Percentiles rank a stretch among this genome's conserved stretches.
These are phyloP conservation scores for Amphicarpaea edgeworthii DNA, from an alignment of 306 rosid species.

Conservation along the genomic window DNA sequence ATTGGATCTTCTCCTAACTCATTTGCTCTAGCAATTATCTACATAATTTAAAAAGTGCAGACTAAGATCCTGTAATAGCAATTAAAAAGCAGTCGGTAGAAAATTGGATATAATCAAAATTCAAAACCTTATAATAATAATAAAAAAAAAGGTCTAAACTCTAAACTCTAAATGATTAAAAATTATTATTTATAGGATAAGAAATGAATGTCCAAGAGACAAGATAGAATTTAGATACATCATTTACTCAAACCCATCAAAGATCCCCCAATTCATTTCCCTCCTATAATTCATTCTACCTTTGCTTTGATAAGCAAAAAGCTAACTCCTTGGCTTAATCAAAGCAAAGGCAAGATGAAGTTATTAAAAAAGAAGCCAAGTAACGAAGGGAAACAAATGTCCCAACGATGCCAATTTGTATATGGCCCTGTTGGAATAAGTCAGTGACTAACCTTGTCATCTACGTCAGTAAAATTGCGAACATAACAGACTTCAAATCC, in stretches of 20 bases:
- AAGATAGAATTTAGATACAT: not conserved
- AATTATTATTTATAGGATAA: conserved; percentile 6
- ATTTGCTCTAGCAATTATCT: conserved; percentile 92
- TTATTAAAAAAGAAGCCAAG: not conserved
- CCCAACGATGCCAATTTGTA: not conserved
- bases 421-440: too few species aligned
- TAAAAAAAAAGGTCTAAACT: not conserved
- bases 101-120: conserved; percentile 36
- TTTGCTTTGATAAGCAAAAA: not conserved
- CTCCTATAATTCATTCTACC: not conserved
- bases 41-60: conserved; percentile 94
- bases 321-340: not conserved
- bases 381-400: not conserved
- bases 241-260: not conserved
- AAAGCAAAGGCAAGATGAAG: conserved; percentile 3
- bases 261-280: conserved; percentile 22
- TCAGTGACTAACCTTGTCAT: conserved; percentile 75
- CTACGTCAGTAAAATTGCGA: conserved; percentile 97
- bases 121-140: not conserved
- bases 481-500: conserved; percentile 82
- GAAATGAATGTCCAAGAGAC: conserved; percentile 14
- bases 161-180: conserved; percentile 29
- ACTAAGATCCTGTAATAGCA: conserved; percentile 96
- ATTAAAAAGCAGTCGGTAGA: conserved; percentile 66
- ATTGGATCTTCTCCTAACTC: conserved; percentile 92